Evolutionary conservation across 2,329 filamentous ascomycete genomes (phyloP).

Genomic region (Coniochaeta sp.): DNA sequence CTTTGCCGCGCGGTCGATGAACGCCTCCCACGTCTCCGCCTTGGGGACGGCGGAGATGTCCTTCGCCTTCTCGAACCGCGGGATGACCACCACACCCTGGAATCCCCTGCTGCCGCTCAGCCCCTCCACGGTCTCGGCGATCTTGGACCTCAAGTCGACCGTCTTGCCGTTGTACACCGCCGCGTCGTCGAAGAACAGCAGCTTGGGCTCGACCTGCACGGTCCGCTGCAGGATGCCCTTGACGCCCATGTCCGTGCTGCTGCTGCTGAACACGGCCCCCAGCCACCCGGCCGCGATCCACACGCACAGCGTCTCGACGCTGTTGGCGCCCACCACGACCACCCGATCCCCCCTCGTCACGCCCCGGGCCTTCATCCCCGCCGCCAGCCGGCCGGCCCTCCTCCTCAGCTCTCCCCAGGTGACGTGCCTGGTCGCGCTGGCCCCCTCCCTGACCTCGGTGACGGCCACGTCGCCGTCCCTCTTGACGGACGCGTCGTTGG

Average conservation of each 20-base stretch:
- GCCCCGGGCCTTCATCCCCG: slow-evolving; percentile 59
- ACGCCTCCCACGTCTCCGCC: slow-evolving; percentile 35
- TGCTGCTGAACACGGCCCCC: slow-evolving; percentile 68
- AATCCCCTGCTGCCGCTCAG: slow-evolving; percentile 56
- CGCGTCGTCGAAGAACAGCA: slow-evolving; percentile 77
- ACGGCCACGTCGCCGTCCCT: slow-evolving; percentile 64
- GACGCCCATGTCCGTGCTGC: slow-evolving; percentile 76
- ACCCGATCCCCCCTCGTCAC: slow-evolving; percentile 66
- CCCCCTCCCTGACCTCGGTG: slow-evolving; percentile 66
- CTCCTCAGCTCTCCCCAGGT: slow-evolving; percentile 61
- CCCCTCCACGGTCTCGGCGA: slow-evolving; percentile 55
- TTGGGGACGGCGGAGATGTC: slow-evolving; percentile 47
- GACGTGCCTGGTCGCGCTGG: slow-evolving; percentile 40
- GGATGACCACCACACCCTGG: slow-evolving; percentile 54
- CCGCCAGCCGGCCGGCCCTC: slow-evolving; percentile 50
- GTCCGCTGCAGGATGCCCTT: slow-evolving; percentile 69
- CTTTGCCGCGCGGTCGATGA: slow-evolving; percentile 27
- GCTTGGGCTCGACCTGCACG: slow-evolving; percentile 63
- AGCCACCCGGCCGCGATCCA: slow-evolving; percentile 63
- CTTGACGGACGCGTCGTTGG: slow-evolving; percentile 44
- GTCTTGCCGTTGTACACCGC: slow-evolving; percentile 73
- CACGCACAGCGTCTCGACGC: slow-evolving; percentile 64
- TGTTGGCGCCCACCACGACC: slow-evolving; percentile 68
- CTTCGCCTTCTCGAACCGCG: slow-evolving; percentile 54
- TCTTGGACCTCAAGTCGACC: slow-evolving; percentile 65